A percentile compares a stretch with the other conserved stretches of the same genome.
phyloP scores from a whole-genome alignment of 352 stramenopile genomes.

The Pythium chondricola region DNA sequence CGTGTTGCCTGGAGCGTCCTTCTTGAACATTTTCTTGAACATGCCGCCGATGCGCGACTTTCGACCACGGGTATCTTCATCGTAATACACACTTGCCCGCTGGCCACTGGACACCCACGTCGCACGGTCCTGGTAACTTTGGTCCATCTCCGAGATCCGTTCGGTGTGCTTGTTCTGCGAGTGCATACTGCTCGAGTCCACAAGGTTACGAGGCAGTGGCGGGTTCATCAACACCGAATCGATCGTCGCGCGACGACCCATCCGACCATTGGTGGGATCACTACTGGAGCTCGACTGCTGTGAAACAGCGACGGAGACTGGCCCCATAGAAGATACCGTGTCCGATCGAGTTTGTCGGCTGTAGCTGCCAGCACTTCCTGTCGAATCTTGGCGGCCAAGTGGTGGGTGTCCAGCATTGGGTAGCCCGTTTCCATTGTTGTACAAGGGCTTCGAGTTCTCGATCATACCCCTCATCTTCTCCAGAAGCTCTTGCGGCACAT shows the following conservation, averaged over 20 bases:
- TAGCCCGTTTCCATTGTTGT: conserved; percentile 14
- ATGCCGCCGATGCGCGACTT: conserved; percentile 80
- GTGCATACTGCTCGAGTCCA: conserved; percentile 15
- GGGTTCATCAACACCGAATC: conserved; percentile 25
- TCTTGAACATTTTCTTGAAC: conserved; percentile 91
- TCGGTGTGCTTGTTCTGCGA: conserved; percentile 8
- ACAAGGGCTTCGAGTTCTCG: conserved; percentile 32
- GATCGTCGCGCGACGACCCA: conserved; percentile 20
- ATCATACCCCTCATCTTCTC: conserved; percentile 47
- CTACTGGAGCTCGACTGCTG: conserved; percentile 16
- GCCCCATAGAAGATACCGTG: conserved; percentile 49
- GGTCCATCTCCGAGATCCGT: conserved; percentile 8
- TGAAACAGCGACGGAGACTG: conserved; percentile 55
- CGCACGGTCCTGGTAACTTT: conserved; percentile 19
- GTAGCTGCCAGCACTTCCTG: conserved; percentile 4
- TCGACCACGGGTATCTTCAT: conserved; percentile 48
- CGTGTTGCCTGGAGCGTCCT: conserved; percentile 29
- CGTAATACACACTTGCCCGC: conserved; percentile 51
- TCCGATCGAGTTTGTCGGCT: conserved; percentile 54
- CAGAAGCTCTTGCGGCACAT: conserved; percentile 36
- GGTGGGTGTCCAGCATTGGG: background rate
- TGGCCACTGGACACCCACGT: conserved; percentile 22
- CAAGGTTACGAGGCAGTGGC: conserved; percentile 19
- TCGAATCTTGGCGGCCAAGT: conserved; percentile 9
- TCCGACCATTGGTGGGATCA: conserved; percentile 13